Evolutionary conservation across 192 early-diverging fungal genomes (phyloP).

Genomic region (Podila epigama): DNA sequence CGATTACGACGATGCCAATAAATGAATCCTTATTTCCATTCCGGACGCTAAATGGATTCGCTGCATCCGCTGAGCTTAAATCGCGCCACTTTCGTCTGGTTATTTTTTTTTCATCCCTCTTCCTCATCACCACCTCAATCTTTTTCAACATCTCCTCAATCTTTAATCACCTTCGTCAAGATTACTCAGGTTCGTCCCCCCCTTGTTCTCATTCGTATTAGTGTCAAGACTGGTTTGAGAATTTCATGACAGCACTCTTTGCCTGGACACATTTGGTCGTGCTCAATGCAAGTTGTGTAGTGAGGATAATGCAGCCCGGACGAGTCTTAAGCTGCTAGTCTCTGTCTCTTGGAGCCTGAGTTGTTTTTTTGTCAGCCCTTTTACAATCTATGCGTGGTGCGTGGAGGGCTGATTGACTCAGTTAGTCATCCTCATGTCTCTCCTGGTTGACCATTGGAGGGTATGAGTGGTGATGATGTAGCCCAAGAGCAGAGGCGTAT

Average conservation of each 20-base stretch:
- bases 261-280: constrained; percentile 43
- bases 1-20: too few relatives aligned
- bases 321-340: constrained; percentile 49
- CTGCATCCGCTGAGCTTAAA: too few relatives aligned
- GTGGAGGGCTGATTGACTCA: constrained; percentile 36
- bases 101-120: not conserved
- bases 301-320: constrained; percentile 48
- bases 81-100: too few relatives aligned
- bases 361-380: constrained; percentile 33
- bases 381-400: constrained; percentile 47
- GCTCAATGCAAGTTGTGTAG: constrained; percentile 41
- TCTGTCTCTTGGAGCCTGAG: constrained; percentile 45
- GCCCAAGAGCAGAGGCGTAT: constrained; percentile 45
- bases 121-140: not conserved
- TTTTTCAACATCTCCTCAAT: constrained; percentile 12
- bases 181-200: constrained; percentile 16
- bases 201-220: constrained; percentile 3
- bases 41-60: too few relatives aligned
- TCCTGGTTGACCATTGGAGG: constrained; percentile 43
- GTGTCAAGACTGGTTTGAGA: constrained; percentile 18
- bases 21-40: too few relatives aligned
- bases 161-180: constrained; percentile 11
- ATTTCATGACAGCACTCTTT: constrained; percentile 32
- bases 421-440: constrained; percentile 37
- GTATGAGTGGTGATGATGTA: constrained; percentile 30